phyloP scores from a whole-genome alignment of 805 yeast genomes.

The Metschnikowia cubensis region DNA sequence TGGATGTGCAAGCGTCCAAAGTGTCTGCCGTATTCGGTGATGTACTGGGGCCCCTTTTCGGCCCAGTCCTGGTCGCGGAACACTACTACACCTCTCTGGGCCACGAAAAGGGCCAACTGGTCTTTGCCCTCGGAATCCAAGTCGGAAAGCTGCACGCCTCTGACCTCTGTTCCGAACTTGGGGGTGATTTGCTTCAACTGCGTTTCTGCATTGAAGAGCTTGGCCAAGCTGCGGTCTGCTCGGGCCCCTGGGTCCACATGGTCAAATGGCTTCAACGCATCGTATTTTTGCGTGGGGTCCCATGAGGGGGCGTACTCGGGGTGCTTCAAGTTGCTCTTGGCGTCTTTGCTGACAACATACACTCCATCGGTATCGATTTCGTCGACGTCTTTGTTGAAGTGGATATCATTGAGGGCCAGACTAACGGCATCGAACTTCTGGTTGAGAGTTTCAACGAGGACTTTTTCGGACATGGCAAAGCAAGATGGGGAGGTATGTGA shows the following conservation, averaged over 20 bases:
- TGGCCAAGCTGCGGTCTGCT: constrained; percentile 21
- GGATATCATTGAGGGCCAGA: constrained; percentile 10
- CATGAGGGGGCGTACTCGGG: constrained; percentile 31
- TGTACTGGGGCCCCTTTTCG: constrained; percentile 23
- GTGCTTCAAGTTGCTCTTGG: constrained; percentile 22
- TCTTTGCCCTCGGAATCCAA: constrained; percentile 26
- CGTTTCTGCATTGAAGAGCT: constrained; percentile 20
- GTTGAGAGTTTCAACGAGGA: not conserved
- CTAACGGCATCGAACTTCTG: not conserved
- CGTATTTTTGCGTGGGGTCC: constrained; percentile 28
- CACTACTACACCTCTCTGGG: constrained; percentile 33
- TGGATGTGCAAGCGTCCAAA: constrained; percentile 43
- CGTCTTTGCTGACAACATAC: constrained; percentile 27
- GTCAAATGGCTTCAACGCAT: constrained; percentile 26
- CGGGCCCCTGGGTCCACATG: constrained; percentile 28
- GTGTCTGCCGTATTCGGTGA: constrained; percentile 30
- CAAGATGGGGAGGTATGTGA: too few species aligned
- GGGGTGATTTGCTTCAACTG: constrained; percentile 25
- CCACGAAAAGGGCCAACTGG: constrained; percentile 30
- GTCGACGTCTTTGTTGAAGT: constrained; percentile 13
- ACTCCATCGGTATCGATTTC: constrained; percentile 34
- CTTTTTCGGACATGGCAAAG: not conserved
- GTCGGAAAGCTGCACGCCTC: constrained; percentile 28
- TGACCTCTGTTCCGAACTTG: constrained; percentile 29
- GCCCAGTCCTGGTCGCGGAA: constrained; percentile 32